Evolutionary conservation across 495 filamentous ascomycete genomes (phyloP).

Genomic region (Penicillium pancosmium): DNA sequence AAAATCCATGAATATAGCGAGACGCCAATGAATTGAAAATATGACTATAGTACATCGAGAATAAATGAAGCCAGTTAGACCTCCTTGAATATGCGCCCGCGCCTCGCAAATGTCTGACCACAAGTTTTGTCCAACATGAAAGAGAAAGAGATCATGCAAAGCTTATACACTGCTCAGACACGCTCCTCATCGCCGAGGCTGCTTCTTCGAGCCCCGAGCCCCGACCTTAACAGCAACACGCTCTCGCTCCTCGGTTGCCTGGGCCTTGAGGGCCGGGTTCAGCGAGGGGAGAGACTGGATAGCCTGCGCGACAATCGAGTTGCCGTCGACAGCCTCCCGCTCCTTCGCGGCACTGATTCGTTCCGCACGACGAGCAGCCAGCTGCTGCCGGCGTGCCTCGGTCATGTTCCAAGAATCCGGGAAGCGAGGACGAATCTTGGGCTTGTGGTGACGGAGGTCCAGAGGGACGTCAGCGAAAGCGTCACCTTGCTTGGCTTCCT

Average conservation of each 20-base stretch:
- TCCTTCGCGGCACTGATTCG: constrained; percentile 30
- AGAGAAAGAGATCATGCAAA: constrained; percentile 28
- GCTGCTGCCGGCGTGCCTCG: constrained; percentile 61
- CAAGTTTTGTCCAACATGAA: constrained; percentile 29
- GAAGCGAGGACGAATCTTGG: constrained; percentile 68
- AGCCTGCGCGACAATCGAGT: constrained; percentile 37
- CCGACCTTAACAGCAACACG: constrained; percentile 41
- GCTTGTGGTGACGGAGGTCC: constrained; percentile 83
- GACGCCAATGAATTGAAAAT: constrained; percentile 33
- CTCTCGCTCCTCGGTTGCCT: constrained; percentile 41
- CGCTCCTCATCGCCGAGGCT: constrained; percentile 25
- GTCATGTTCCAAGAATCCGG: constrained; percentile 82
- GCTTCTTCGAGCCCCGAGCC: constrained; percentile 31
- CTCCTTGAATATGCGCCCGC: constrained; percentile 41
- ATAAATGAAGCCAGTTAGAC: constrained; percentile 34
- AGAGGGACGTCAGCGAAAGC: constrained; percentile 87
- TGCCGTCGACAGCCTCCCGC: constrained; percentile 40
- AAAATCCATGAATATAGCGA: constrained; percentile 14
- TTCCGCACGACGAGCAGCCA: constrained; percentile 60
- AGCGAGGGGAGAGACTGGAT: constrained; percentile 36
- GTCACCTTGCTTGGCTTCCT: constrained; percentile 80
- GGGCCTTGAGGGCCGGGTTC: constrained; percentile 37
- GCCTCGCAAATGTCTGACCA: constrained; percentile 38
- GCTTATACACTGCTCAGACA: constrained; percentile 30
- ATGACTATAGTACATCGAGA: constrained; percentile 47